Evolutionary conservation across 495 filamentous ascomycete species (phyloP), one percentile per base, ranked within the genome.

Genomic region (Hypoxylon intermedium): DNA sequence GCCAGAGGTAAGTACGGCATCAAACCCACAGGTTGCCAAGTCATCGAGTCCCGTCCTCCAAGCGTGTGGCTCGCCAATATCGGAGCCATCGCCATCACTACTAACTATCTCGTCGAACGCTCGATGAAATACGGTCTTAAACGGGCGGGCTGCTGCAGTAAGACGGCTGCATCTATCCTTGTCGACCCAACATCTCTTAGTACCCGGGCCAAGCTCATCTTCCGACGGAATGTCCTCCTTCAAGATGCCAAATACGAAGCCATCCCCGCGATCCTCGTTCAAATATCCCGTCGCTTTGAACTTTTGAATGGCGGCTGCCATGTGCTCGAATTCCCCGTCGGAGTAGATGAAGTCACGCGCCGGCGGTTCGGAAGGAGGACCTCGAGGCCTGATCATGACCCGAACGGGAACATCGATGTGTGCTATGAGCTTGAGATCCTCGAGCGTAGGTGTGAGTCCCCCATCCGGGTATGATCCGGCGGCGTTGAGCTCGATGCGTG

Each of bases 311-410:
- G 41, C 44, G 1, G 33, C n/a, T 19, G 58, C 55, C 75, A 78
- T 77, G 9, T 23, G 6, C 2, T 47, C 21, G 11, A 75, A 51
- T 11, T 79, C 76, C 12, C 42, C 49, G 0, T 59, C 52, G 12
- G 68, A 71, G 50, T 80, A 80, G 21, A 76, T 16, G 43, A 80
- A 80, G 45, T 80, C 77, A 13, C 52, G 65, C 7, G 19, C 42
- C 1, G 28, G 1, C 4, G 20, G 19, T 5, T 19, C 16, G 9
- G 57, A 11, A 0, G 66, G 60, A 2, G 72, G 60, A 6, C 74
- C 75, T 15, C 75, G 71, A 1, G 76, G 77, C n/a, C 77, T 68
- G 46, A 80, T 79, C 77, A 80, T 80, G 47, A 80, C 50, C 2
- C 75, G 74, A 1, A 78, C 54, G 2, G 73, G 60, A 21, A 70